Evolutionary conservation across 495 filamentous ascomycete species (phyloP), one percentile per base, ranked within the genome.

Genomic region (Achaetomiella virescens): DNA sequence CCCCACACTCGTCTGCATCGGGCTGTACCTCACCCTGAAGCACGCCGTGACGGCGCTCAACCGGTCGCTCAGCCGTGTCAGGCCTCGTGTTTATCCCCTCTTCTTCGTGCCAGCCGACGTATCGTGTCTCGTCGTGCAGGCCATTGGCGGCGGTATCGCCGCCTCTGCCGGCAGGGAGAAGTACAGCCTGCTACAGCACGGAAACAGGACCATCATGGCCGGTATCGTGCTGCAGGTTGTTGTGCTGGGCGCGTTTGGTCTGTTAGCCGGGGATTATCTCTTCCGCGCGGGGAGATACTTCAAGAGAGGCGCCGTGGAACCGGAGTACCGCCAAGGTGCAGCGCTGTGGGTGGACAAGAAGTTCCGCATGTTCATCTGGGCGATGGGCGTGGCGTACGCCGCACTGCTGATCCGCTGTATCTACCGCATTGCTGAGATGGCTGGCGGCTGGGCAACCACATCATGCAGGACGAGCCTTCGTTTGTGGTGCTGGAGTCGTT

Each of bases 141-240:
- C 79, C 48, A 78, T 82, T 12, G 85, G 85, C 52, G 85, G 84
- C 48, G 80, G 78, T 38, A 75, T 86, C 47, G 84, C 84, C 4
- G 80, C 81, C 0, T 61, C 72, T 0, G 80, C 77, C 10, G 69
- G 68, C 15, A 57, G 69, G 49, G 66, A 76, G 51, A 56, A 72
- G 47, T 38, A 54, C 6, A 43, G 58, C 14, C 59, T 76, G n/a
- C 60, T 72, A 37, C 58, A 69, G 22, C 57, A 61, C 29, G 83
- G 83, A 2, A 84, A 88, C 67, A 65, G 84, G 57, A 78, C 84
- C 52, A 88, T 88, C 67, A 84, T 90, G 51, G 78, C 84, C 7
- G 87, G 87, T 60, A 85, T 90, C 59, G 75, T 79, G 0, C 81
- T 84, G 61, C 87, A 90, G 74, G 85, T 85, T 18, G 72, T 72